Base-by-base conservation (phyloP, 352 stramenopile species). In the Thalassiosira hispida region DNA sequence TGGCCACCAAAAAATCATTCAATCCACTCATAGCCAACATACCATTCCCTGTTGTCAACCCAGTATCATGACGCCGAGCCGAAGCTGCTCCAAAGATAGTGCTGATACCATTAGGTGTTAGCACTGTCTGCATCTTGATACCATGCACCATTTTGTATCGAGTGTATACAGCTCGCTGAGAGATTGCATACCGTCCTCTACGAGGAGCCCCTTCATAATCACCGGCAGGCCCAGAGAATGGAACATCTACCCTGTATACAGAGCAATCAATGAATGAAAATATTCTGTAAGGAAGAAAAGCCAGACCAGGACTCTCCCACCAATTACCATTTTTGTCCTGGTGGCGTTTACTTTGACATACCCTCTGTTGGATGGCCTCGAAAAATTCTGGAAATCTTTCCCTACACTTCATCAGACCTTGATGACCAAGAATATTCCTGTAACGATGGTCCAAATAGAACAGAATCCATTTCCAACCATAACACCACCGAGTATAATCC, bases 371-470 rank as follows among this genome's bases (percentile, higher is more conserved):
- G 40, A 77, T 76, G 20, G 76, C 76, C 27, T 77, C 31, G 27
- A 46, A 53, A 18, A 73, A 84, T 20, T 4, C 9, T 11, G 64
- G 56, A 51, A 84, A 84, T 42, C 80, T 40, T 51, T 69, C 38
- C 4, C 79, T 20, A 61, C 59, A 83, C 31, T 53, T 29, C 14
- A 70, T 2, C 11, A 83, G 49, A 16, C 61, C 53, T 64, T 70
- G 31, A 33, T 83, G 68, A 14, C 57, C 49, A 49, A 79, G 51
- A 35, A 73, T 76, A 25, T 42, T 60, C 29, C 31, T 16, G 38
- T 79, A 83, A 14, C 68, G 42, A 9, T 60, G 8, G 60, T 79
- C 52, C 8, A 83, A 35, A 29, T 83, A 75, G 2, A 35, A 22
- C 4, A 83, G 25, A 12, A 83, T 69, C 68, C 67, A 83, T 51